Conservation (phyloP, 179 eudicot genomes). For the Gypsophila paniculata region DNA sequence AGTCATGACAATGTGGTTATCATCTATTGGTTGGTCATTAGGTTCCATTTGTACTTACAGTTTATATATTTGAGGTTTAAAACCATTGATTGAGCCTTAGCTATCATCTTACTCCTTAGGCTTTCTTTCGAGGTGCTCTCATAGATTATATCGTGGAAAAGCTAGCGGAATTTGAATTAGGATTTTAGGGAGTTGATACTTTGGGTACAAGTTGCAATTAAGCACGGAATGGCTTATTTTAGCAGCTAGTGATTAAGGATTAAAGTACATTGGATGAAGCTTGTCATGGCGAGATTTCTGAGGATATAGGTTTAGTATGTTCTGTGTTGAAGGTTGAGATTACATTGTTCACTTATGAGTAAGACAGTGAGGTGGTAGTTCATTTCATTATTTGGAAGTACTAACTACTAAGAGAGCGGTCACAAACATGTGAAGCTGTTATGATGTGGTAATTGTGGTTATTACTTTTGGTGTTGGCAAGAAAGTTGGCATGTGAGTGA, state of each 20-base stretch:
- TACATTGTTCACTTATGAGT: too few relatives aligned
- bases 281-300: not conserved
- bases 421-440: too few relatives aligned
- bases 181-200: not conserved
- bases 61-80: too few relatives aligned
- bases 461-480: too few relatives aligned
- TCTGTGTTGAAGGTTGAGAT: not conserved
- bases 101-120: too few relatives aligned
- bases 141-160: not conserved
- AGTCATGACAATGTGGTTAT: not conserved
- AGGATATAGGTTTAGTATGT: not conserved
- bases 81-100: too few relatives aligned
- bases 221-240: not conserved
- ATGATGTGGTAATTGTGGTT: too few relatives aligned
- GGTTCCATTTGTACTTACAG: not conserved
- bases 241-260: not conserved
- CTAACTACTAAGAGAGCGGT: too few relatives aligned
- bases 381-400: too few relatives aligned
- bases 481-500: too few relatives aligned
- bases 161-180: not conserved
- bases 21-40: not conserved
- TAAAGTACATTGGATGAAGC: not conserved
- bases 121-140: too few relatives aligned
- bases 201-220: not conserved
- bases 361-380: too few relatives aligned